Evolutionary conservation across 495 filamentous ascomycete species (phyloP), one percentile per base, ranked within the genome.

Genomic region (Sordaria brevicollis): DNA sequence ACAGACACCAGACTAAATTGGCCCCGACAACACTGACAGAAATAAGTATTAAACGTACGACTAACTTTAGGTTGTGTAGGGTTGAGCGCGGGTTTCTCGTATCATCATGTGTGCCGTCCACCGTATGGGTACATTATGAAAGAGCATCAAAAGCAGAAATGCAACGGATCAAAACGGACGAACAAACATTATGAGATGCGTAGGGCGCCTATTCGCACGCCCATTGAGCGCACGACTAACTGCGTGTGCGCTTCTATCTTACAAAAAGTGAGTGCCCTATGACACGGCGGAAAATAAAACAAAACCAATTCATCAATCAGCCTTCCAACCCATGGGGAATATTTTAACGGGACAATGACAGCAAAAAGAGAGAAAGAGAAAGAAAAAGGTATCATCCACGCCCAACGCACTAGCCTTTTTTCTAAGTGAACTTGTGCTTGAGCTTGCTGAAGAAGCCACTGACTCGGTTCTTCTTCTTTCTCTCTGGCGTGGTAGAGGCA

Each of bases 381-480:
- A 69, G 9, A 71, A 65, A 70, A 67, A 65, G 2, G 67, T 43
- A 67, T 39, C 69, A 65, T 35, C 35, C 15, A 78, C 73, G 72
- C 65, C 49, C 62, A 29, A 72, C 9, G 69, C 68, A 72, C 77
- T 78, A 65, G 77, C 70, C 74, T 79, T 79, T 71, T 68, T 41
- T 35, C 21, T 78, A 70, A 49, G 76, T 71, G 35, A 89, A 74
- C 79, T 83, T 89, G 67, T 83, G 82, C 83, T 87, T 89, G 62
- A 91, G 67, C 76, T 83, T 86, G 72, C 80, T 83, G 68, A 90
- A 84, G 70, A 91, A 79, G 71, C 83, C 81, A 67, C 78, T 84
- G 68, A 88, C 74, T 75, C 89, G 85, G 78, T 86, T 83, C 83
- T 86, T 89, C 84, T 86, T 87, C 78, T 85, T 85, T 75, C 78